Percentiles rank a stretch among this genome's conserved stretches.
Evolutionary conservation across 169 alveolate species (phyloP).

Genomic region (Eimeria falciformis): DNA sequence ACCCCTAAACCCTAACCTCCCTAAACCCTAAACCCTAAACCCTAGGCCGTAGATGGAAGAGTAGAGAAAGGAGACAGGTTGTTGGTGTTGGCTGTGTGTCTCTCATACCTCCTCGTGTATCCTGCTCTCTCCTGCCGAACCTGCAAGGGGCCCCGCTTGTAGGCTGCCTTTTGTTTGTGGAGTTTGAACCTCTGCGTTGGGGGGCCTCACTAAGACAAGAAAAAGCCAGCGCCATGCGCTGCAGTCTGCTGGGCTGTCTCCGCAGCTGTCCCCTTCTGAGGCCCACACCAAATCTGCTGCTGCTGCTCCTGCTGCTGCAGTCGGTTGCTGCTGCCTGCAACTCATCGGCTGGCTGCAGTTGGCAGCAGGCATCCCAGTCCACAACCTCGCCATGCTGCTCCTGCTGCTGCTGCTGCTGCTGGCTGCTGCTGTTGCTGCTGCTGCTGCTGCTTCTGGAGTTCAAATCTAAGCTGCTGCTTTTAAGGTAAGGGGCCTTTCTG

Average conservation of each 20-base stretch:
- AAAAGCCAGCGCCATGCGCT: constrained; percentile 46
- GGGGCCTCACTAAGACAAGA: constrained; percentile 61
- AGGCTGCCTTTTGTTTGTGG: neutral
- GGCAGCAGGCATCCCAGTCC: constrained; percentile 63
- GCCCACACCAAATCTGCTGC: no score
- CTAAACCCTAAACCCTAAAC: neutral
- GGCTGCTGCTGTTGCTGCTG: constrained; percentile 5
- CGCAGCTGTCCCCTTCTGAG: neutral
- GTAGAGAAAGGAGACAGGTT: neutral
- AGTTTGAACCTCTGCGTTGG: constrained; percentile 5
- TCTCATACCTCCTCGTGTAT: constrained; percentile 3
- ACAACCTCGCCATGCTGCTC: neutral
- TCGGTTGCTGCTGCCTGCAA: neutral
- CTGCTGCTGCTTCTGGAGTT: neutral
- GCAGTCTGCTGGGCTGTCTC: constrained; percentile 48
- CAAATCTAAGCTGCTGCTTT: neutral
- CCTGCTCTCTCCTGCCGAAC: constrained; percentile 24
- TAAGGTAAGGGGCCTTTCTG: neutral
- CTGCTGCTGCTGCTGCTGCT: constrained; percentile 27
- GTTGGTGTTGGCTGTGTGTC: neutral
- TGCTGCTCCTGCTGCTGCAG: constrained; percentile 51
- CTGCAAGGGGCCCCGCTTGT: neutral
- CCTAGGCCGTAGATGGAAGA: neutral
- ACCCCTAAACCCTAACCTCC: neutral
- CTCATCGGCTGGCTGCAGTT: constrained; percentile 71